Evolutionary conservation across 2,329 filamentous ascomycete genomes (phyloP).

Genomic region (Reticulascus tulasneorum): DNA sequence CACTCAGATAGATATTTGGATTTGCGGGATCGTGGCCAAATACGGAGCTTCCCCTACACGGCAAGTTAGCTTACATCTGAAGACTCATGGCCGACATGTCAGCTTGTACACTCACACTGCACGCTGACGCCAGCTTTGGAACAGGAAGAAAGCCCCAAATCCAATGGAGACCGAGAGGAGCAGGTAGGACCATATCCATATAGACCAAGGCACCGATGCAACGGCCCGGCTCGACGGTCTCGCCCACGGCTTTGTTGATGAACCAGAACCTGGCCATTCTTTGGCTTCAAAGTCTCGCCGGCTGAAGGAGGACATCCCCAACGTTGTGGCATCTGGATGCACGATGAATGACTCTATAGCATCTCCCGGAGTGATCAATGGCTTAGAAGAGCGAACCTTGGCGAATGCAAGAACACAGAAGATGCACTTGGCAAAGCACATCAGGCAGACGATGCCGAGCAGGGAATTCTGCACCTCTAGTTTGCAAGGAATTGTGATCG

Average conservation of each 20-base stretch:
- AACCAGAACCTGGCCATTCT: background rate
- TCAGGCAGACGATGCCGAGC: background rate
- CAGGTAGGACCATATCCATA: background rate
- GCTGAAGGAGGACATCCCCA: slow-evolving; percentile 1
- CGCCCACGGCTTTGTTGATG: background rate
- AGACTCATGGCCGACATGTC: background rate
- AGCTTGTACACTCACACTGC: too few species aligned
- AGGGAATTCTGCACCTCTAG: background rate
- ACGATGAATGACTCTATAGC: slow-evolving; percentile 3
- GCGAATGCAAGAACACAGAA: background rate
- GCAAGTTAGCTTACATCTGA: background rate
- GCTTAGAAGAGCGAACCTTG: background rate
- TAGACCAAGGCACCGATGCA: background rate
- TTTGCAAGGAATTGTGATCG: background rate
- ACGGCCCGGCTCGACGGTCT: background rate
- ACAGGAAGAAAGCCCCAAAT: background rate
- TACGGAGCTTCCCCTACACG: background rate
- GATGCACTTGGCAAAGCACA: background rate
- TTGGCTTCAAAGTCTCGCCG: background rate
- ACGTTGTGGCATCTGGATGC: background rate
- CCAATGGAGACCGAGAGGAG: too few species aligned
- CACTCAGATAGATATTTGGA: background rate
- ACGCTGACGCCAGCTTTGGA: too few species aligned
- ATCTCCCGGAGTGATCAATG: slow-evolving; percentile 2
- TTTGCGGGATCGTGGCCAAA: background rate